Percentiles rank a stretch among this genome's conserved stretches.
These are phyloP conservation scores for Yarrowia porcina DNA, from an alignment of 805 yeast genomes.

Conservation along the genomic window DNA sequence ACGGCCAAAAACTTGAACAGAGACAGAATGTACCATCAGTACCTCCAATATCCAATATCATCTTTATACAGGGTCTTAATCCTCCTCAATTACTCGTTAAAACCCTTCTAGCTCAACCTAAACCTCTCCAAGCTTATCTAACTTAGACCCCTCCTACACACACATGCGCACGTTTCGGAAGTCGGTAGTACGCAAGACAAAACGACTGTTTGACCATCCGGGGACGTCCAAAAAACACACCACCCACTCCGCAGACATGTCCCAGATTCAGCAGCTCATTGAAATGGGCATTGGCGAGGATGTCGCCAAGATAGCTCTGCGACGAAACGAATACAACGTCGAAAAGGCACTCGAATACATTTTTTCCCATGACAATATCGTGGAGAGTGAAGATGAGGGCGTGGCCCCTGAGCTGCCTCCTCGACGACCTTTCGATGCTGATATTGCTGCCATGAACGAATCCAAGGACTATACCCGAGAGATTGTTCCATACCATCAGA, in stretches of 20 bases:
- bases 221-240: neutral
- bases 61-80: no score
- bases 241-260: neutral
- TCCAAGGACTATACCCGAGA: neutral
- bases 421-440: neutral
- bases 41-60: no score
- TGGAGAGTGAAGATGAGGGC: neutral
- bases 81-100: no score
- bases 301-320: neutral
- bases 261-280: conserved; percentile 2
- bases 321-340: conserved; percentile 2
- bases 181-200: conserved; percentile 7
- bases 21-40: no score
- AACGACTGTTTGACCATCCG: conserved; percentile 2
- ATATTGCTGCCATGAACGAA: neutral
- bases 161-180: conserved; percentile 12
- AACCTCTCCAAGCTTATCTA: neutral
- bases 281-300: conserved; percentile 18
- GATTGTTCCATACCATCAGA: conserved; percentile 1
- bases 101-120: neutral
- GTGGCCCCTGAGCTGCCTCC: conserved; percentile 3
- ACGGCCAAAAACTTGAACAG: no score
- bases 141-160: conserved; percentile 4
- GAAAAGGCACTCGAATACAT: conserved; percentile 24
- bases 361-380: conserved; percentile 1